Base-by-base conservation (phyloP, 2,329 filamentous ascomycete genomes). In the Pseudopithomyces maydicus region DNA sequence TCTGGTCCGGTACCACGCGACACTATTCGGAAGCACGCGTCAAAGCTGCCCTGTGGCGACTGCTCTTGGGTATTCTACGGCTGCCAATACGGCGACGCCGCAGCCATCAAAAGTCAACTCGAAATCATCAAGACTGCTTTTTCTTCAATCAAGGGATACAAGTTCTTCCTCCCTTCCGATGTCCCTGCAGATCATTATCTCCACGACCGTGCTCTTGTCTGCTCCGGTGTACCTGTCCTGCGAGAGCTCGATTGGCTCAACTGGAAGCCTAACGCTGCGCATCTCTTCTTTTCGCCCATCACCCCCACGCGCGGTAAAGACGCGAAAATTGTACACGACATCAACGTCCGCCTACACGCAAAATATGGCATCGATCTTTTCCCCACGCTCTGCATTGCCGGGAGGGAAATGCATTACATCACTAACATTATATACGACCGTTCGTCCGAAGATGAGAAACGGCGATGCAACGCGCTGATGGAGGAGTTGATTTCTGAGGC, bases 361-460 rank as follows among this genome's bases (percentile, higher is more conserved):
- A 66, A 65, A 42, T 62, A 62, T 39, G 80, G 80, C 1, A 77
- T 85, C 50, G 82, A 85, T 62, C 78, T 83, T 48, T 80, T 85
- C 54, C 78, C 79, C 2, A 81, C 80, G 1, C 81, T 85, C 49
- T 78, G 77, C 44, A 77, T 85, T 5, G 81, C 81, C 10, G 77
- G 80, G 58, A 75, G 82, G 11, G 82, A 85, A 68, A 84, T 85
- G 77, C 82, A 85, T 65, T 80, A 84, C 64, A 84, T 85, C 55
- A 78, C 83, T 2, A 81, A 81, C 55, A 80, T 85, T 41, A 77
- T 84, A 14, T 85, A 82, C 64, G 77, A 85, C 57, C 74, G 79
- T 5, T 74, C 75, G 33, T 61, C 73, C 0, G 74, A 78, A 17
- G 68, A 45, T 77, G 80, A 60, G 59, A 72, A 19, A 70, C 74